Base-by-base conservation (phyloP, 192 early-diverging fungal species). In the Gryganskiella cystojenkinii region DNA sequence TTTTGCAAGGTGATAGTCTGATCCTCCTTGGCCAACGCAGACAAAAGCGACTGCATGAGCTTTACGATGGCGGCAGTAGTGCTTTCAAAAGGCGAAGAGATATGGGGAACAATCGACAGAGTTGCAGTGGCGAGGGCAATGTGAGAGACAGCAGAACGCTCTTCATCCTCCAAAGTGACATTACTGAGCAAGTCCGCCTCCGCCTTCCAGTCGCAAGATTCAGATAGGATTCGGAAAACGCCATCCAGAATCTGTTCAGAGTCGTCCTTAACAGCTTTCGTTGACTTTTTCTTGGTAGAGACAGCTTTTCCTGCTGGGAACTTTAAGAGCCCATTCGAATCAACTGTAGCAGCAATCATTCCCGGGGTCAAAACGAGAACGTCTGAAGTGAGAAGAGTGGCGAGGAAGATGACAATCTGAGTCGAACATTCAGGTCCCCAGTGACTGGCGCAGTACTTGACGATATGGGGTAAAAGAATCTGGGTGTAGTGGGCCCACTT, bases 401-500 rank as follows among this genome's bases (percentile, higher is more conserved):
- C 71, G 44, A 87, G 45, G 51, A 89, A 85, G 11, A 88, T 56
- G 14, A 80, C 81, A 22, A 84, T 81, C 49, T 85, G 81, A 30
- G 61, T 59, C 7, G 70, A 61, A 10, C 76, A 40, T 50, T 80
- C 40, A 8, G 58, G 28, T 1, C 65, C 56, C 66, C 80, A 85
- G 17, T 86, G 76, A 37, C 46, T 44, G 10, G 85, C 51, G 56
- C 76, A 80, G 53, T 82, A 87, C 55, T 81, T 87, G 30, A 92
- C 78, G 45, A 95, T 79, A 59, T 91, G 84, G 15, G 94, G 93
- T 24, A 95, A 75, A 58, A 93, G 79, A 46, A 95, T 86, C 65
- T 91, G 89, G 22, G 88, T 88, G 68, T 88, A 94, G 56, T 94
- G 89, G 33, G 80, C 64, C 90, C 93, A 92, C 46, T 85, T 84